Evolutionary conservation across 2,329 filamentous ascomycete species (phyloP).

Genomic region (Fusarium anguioides): DNA sequence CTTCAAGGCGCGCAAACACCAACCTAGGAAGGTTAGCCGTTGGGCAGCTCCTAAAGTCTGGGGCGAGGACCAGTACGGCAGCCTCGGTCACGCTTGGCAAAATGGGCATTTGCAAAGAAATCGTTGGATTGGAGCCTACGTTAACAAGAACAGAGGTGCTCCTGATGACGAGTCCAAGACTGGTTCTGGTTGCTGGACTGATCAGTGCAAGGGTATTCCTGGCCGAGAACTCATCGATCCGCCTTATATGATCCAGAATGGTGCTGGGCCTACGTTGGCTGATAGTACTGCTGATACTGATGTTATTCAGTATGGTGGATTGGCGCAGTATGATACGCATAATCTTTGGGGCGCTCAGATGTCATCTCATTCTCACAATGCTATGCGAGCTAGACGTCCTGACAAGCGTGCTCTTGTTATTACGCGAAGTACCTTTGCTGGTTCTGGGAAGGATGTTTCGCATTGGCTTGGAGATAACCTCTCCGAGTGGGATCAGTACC

Average conservation of each 20-base stretch:
- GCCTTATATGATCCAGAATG: conserved; percentile 44
- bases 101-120: no score
- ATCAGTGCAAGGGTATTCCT: conserved; percentile 43
- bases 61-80: conserved; percentile 27
- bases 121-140: no score
- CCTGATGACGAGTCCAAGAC: not conserved
- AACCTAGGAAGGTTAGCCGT: conserved; percentile 6
- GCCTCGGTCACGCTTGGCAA: conserved; percentile 27
- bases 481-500: conserved; percentile 68
- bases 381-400: conserved; percentile 75
- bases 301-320: conserved; percentile 35
- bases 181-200: conserved; percentile 35
- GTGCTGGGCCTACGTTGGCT: conserved; percentile 39
- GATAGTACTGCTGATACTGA: conserved; percentile 42
- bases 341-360: conserved; percentile 84
- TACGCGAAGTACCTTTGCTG: conserved; percentile 80
- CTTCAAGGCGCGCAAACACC: not conserved
- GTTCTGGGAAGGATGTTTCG: conserved; percentile 72
- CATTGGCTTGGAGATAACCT: conserved; percentile 65
- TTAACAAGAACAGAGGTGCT: no score
- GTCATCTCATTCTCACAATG: conserved; percentile 70
- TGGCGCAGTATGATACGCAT: conserved; percentile 68
- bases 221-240: conserved; percentile 40
- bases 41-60: conserved; percentile 29
- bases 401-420: conserved; percentile 75